Base-by-base conservation (phyloP, 257 asterid genomes). In the Oldenlandia corymbosa region DNA sequence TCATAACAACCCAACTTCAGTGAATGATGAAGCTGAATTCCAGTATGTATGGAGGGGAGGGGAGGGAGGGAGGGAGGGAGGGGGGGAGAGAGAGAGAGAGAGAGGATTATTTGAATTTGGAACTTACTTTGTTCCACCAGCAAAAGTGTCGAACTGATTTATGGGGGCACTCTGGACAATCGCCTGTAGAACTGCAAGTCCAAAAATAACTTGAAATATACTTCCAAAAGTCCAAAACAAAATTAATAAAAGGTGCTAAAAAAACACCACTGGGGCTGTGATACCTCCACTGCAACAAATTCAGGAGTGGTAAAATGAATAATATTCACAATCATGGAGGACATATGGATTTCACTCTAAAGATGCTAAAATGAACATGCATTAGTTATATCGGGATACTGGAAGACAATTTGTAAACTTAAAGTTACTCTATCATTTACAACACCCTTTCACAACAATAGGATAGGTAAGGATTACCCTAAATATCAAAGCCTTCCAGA, bases 41-140 rank as follows among this genome's bases (percentile, higher is more conserved):
- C 39, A 58, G 32, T 16, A 28, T n/a, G n/a, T n/a, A n/a, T n/a
- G n/a, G n/a, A n/a, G n/a, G n/a, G n/a, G n/a, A n/a, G n/a, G n/a
- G n/a, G n/a, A n/a, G n/a, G n/a, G n/a, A n/a, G n/a, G n/a, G n/a
- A n/a, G n/a, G n/a, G n/a, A n/a, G n/a, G n/a, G n/a, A n/a, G n/a
- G n/a, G n/a, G n/a, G n/a, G n/a, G n/a, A n/a, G n/a, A n/a, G n/a
- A n/a, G n/a, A n/a, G n/a, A n/a, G n/a, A n/a, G n/a, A n/a, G n/a
- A 54, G n/a, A 21, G 67, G 18, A 68, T 43, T n/a, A 57, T 30
- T 37, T 45, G 24, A 27, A 45, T n/a, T 42, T n/a, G 55, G 7
- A 65, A 76, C 95, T 80, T 68, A 91, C 98, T 81, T 69, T 87
- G 73, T 86, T 88, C 98, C 98, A 92, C 98, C 98, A 92, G 80